Evolutionary conservation across 495 filamentous ascomycete species (phyloP), one percentile per base, ranked within the genome.

Genomic region (Talaromyces stipitatus): DNA sequence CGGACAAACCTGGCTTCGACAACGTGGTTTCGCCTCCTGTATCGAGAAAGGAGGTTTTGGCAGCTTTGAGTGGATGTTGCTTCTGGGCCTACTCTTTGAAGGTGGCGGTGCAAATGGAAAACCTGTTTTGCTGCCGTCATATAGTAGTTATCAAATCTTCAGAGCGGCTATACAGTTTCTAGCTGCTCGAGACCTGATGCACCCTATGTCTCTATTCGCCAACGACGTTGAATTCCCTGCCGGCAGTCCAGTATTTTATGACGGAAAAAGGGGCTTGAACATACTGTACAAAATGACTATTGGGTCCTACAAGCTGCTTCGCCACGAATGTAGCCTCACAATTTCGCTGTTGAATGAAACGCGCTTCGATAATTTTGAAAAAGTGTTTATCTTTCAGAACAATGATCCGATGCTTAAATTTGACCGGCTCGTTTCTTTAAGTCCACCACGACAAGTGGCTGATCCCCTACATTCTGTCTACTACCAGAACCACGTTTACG

Each of bases 71-170:
- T 97, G 90, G 90, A 80, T 86, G 0, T 74, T 83, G 24, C 64
- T 91, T 1, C 78, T 88, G 61, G 88, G 91, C n/a, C 74, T 96
- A 18, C 75, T 97, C 2, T 77, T 97, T 50, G 86, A 91, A 65
- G 82, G 83, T 2, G 86, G 87, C 9, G 87, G 85, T 14, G 77
- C 78, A 2, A 85, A 81, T 60, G 89, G 88, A 4, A 79, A 83
- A 52, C 77, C 85, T 2, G 65, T 91, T 22, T 76, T 98, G 2
- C 85, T 90, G 23, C 72, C 83, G 14, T 88, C 89, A 7, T 88
- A 95, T 61, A 95, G 87, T 70, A 88, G 86, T 72, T 94, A 94
- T 45, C 92, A 98, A 69, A 81, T 97, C 57, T 96, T 98, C 77
- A 97, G 95, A 67, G 91, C 87, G 1, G 84, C 84, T 4, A 64